Conservation (phyloP, 345 rosid genomes). For the Eucalyptus pumila region DNA sequence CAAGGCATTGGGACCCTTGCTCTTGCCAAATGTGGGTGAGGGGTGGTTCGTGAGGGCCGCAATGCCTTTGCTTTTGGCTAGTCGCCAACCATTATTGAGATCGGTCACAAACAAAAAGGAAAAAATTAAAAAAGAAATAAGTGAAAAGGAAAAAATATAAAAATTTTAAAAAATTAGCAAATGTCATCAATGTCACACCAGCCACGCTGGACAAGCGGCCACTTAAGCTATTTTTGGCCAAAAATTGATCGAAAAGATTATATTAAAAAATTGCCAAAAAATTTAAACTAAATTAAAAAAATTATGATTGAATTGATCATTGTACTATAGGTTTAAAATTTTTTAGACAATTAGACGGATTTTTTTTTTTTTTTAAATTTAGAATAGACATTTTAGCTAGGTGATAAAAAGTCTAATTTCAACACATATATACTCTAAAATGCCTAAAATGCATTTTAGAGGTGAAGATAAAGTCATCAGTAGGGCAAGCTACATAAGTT, state of each 20-base stretch:
- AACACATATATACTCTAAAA: background rate
- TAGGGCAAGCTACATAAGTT: background rate
- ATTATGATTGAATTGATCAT: accelerated
- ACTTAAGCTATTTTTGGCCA: background rate
- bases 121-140: background rate
- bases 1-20: background rate
- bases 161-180: background rate
- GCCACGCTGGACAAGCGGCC: accelerated
- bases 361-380: background rate
- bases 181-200: background rate
- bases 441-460: background rate
- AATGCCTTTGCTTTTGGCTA: background rate
- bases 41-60: background rate
- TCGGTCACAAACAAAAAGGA: background rate
- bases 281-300: background rate
- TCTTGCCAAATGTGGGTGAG: background rate
- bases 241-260: background rate
- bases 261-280: background rate
- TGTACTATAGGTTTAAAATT: accelerated
- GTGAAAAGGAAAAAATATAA: background rate
- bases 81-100: background rate
- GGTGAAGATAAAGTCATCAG: background rate
- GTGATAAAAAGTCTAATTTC: background rate
- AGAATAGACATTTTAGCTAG: background rate
- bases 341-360: accelerated